phyloP scores from a whole-genome alignment of 345 rosid species.

The Hypericum androsaemum region DNA sequence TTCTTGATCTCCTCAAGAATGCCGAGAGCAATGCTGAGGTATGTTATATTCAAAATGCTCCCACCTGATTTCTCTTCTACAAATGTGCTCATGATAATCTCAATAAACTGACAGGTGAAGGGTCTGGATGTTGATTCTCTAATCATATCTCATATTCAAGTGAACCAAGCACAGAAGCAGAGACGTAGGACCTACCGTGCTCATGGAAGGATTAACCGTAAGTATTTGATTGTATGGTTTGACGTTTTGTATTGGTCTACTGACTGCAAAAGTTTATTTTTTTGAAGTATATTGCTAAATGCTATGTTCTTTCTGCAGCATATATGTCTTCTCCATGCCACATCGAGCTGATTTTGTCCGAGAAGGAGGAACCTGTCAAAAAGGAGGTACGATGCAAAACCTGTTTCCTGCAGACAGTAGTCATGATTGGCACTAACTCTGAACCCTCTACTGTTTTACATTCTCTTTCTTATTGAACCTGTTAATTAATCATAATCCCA shows the following conservation, averaged over 20 bases:
- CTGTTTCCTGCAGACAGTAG: too few species aligned
- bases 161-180: slow-evolving; percentile 92
- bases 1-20: slow-evolving; percentile 83
- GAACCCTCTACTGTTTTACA: too few species aligned
- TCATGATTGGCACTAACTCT: too few species aligned
- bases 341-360: slow-evolving; percentile 76
- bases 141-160: slow-evolving; percentile 77
- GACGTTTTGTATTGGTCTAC: background rate
- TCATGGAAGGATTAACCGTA: slow-evolving; percentile 96
- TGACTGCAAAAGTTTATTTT: too few species aligned
- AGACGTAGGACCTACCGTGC: slow-evolving; percentile 97
- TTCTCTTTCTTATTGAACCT: background rate
- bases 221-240: slow-evolving; percentile 7
- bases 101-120: slow-evolving; percentile 45
- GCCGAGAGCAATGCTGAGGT: slow-evolving; percentile 99
- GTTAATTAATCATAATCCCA: too few species aligned
- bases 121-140: slow-evolving; percentile 94
- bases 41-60: background rate
- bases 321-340: slow-evolving; percentile 98
- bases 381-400: slow-evolving; percentile 54
- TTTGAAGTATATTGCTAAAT: background rate
- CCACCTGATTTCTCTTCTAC: background rate
- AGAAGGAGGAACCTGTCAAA: slow-evolving; percentile 89
- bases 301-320: slow-evolving; percentile 30
- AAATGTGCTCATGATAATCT: background rate